Conservation (phyloP, 2,329 filamentous ascomycete genomes). For the Clarireedia monteithiana region DNA sequence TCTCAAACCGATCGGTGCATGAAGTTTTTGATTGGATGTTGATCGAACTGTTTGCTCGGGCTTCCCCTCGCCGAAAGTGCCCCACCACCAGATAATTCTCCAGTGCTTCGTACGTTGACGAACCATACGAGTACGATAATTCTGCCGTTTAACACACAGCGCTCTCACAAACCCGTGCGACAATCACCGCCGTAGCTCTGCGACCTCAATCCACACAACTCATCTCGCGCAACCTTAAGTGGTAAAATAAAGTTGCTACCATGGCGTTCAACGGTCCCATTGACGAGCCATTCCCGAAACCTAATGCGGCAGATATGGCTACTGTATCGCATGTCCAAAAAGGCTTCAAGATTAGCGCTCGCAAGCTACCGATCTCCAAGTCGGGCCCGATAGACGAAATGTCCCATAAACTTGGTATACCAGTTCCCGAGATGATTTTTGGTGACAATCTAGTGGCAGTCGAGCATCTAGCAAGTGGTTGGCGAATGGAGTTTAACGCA, state of each 20-base stretch:
- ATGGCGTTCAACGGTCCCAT: slow-evolving; percentile 29
- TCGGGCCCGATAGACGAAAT: slow-evolving; percentile 83
- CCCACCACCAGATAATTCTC: not conserved
- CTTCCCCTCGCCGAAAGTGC: too few species aligned
- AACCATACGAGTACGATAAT: too few species aligned
- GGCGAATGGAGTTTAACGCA: slow-evolving; percentile 75
- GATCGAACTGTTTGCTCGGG: too few species aligned
- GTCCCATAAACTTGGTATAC: slow-evolving; percentile 70
- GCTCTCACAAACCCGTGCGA: too few species aligned
- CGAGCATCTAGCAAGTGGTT: slow-evolving; percentile 65
- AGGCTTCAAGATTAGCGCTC: slow-evolving; percentile 68
- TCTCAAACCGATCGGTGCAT: not conserved
- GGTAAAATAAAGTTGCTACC: not conserved
- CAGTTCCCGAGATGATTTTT: slow-evolving; percentile 98
- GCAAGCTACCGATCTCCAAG: slow-evolving; percentile 93
- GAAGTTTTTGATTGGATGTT: too few species aligned
- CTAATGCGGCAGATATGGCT: slow-evolving; percentile 41
- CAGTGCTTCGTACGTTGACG: too few species aligned
- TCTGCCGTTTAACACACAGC: too few species aligned
- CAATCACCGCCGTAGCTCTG: too few species aligned
- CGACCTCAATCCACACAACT: too few species aligned
- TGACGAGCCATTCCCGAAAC: slow-evolving; percentile 48
- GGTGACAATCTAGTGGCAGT: slow-evolving; percentile 84
- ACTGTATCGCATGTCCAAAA: slow-evolving; percentile 52
- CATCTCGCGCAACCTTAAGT: too few species aligned